A percentile compares a stretch with the other conserved stretches of the same genome.
phyloP scores from a whole-genome alignment of 2,329 filamentous ascomycete species.

The Acephala macrosclerotiorum region DNA sequence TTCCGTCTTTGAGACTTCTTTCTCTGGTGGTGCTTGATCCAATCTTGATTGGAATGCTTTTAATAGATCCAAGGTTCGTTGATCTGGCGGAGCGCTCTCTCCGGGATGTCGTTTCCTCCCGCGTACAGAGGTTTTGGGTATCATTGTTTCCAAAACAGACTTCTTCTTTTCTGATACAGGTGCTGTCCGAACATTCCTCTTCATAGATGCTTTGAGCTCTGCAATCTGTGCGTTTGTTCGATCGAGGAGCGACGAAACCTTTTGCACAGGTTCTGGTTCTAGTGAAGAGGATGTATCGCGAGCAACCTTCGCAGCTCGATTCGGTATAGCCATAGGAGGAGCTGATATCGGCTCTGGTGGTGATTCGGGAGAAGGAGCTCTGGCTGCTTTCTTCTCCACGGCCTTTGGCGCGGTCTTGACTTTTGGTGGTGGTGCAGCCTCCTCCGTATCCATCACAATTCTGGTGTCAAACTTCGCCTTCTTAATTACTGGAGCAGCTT shows the following conservation, averaged over 20 bases:
- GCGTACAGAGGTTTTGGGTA: conserved; percentile 73
- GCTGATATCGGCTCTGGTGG: conserved; percentile 48
- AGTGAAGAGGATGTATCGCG: conserved; percentile 46
- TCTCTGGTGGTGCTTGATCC: conserved; percentile 56
- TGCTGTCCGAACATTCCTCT: conserved; percentile 63
- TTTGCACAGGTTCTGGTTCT: conserved; percentile 46
- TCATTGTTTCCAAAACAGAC: conserved; percentile 75
- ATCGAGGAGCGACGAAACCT: conserved; percentile 59
- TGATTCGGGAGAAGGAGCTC: conserved; percentile 45
- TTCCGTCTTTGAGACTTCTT: conserved; percentile 42
- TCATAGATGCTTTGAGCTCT: conserved; percentile 82
- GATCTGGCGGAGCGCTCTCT: conserved; percentile 62
- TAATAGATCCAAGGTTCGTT: conserved; percentile 73
- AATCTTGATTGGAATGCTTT: conserved; percentile 83
- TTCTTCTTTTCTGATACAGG: conserved; percentile 66
- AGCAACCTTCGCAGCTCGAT: conserved; percentile 42
- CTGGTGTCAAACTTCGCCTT: conserved; percentile 82
- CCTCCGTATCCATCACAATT: conserved; percentile 68
- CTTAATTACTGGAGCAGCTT: conserved; percentile 67
- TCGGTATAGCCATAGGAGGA: conserved; percentile 37
- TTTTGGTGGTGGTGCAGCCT: conserved; percentile 40
- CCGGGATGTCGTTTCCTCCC: conserved; percentile 74
- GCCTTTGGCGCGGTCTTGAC: conserved; percentile 42
- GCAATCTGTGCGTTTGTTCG: conserved; percentile 82
- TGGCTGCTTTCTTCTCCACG: conserved; percentile 42